Percentiles rank a stretch among this genome's conserved stretches.
Conservation (phyloP, 352 stramenopile species). For the Nothophytophthora sp. region DNA sequence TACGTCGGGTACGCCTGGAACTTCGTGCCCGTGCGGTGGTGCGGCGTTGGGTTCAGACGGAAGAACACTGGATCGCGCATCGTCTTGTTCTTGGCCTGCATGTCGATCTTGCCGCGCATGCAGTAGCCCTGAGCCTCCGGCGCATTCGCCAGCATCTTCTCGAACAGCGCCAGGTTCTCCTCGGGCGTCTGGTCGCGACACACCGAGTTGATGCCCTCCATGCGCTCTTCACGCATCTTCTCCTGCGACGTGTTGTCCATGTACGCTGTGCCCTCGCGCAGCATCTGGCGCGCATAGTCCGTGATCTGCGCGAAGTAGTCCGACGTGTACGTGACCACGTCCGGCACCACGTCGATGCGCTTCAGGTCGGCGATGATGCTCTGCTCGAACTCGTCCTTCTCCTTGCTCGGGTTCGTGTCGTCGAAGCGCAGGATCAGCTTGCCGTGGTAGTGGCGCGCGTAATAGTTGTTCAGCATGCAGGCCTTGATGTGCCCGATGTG, state of each 20-base stretch:
- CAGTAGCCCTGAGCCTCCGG: constrained; percentile 77
- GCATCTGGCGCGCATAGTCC: constrained; percentile 93
- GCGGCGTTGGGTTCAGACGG: constrained; percentile 80
- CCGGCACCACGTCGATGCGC: constrained; percentile 77
- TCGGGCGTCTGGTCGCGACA: constrained; percentile 86
- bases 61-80: constrained; percentile 90
- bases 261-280: constrained; percentile 96
- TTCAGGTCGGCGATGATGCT: constrained; percentile 93
- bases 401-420: constrained; percentile 99
- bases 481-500: constrained; percentile 99
- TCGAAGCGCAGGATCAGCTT: constrained; percentile 99
- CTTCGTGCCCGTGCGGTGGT: constrained; percentile 93
- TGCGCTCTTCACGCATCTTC: constrained; percentile 96
- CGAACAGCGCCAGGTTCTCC: constrained; percentile 94
- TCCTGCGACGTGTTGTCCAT: constrained; percentile 99
- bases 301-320: constrained; percentile 98
- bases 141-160: constrained; percentile 95
- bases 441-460: constrained; percentile 97
- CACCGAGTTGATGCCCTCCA: constrained; percentile 91
- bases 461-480: constrained; percentile 99
- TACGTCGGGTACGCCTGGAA: constrained; percentile 99
- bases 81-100: constrained; percentile 91
- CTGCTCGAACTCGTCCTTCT: constrained; percentile 99
- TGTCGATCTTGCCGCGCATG: constrained; percentile 95
- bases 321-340: constrained; percentile 96